Evolutionary conservation across 2,329 filamentous ascomycete genomes (phyloP), one percentile per base, ranked within the genome.

Genomic region (Verticillium nonalfalfae): DNA sequence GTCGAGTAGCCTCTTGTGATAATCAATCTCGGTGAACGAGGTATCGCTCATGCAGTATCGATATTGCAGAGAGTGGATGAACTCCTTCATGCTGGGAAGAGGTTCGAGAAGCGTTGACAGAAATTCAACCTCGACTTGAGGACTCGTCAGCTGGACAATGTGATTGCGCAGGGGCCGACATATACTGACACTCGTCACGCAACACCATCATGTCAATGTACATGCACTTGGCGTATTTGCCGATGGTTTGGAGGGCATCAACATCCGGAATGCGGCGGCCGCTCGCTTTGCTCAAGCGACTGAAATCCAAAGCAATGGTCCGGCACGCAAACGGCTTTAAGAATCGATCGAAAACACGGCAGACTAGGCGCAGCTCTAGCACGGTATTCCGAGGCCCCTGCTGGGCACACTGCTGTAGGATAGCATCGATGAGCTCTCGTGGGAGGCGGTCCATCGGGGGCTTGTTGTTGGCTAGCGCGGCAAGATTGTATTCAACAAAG

Each of bases 181-280:
- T 11, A 56, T 21, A 65, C 76, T 65, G 71, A 82, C 81, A 68
- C 59, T 82, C 79, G 66, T 84, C 81, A 65, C 81, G 76, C 40
- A 84, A 69, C 15, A 82, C 75, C 78, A 81, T 82, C 68, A 84
- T 70, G 66, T 84, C 81, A 57, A 84, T 73, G 62, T 79, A 81
- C 4, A 84, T 66, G 35, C 79, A 77, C 65, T 77, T 77, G 73
- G 79, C 81, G n/a, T 79, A 71, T 35, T 75, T 73, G 2, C 78
- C 80, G 58, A 81, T 74, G 2, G 75, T 77, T 64, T 76, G 73
- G n/a, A 83, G 68, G 7, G 75, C 76, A 66, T 75, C 72, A n/a
- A 74, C 62, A 58, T 74, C 70, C 1, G 74, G 76, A 4, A 69
- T 75, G 18, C 64, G 65, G 15, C 68, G 65, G 36, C 65, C 70